Conservation (phyloP, 2,329 filamentous ascomycete species). For the Trichoderma cornu-damae region DNA sequence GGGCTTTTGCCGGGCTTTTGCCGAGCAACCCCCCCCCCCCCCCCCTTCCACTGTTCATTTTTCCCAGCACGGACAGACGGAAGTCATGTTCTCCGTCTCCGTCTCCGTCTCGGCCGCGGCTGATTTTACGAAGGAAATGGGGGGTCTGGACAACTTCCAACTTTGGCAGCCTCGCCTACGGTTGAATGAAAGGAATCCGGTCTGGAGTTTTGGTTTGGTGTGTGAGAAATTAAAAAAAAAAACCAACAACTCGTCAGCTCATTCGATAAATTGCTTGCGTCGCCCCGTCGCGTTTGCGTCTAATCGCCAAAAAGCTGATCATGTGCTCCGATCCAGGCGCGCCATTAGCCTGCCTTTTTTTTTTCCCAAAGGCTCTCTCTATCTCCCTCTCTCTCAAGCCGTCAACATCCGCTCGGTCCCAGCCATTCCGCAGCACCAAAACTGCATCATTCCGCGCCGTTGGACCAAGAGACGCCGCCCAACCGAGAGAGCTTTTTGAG, state of each 20-base stretch:
- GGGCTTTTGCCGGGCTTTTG: conserved; percentile 23
- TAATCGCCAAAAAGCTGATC: not conserved
- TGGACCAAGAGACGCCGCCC: not conserved
- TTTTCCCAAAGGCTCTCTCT: not conserved
- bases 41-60: too few relatives aligned
- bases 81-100: not conserved
- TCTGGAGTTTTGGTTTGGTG: not conserved
- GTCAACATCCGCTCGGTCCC: not conserved
- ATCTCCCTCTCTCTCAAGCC: not conserved
- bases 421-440: not conserved
- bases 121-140: too few relatives aligned
- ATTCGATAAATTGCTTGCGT: not conserved
- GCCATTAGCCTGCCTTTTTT: not conserved
- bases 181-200: too few relatives aligned
- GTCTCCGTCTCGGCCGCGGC: too few relatives aligned
- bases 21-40: not conserved
- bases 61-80: not conserved
- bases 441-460: not conserved
- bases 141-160: too few relatives aligned
- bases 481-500: too few relatives aligned
- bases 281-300: not conserved
- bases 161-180: too few relatives aligned
- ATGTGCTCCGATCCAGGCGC: not conserved
- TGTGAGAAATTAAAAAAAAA: not conserved
- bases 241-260: conserved; percentile 5